Percentiles rank a stretch among this genome's conserved stretches.
Evolutionary conservation across 2,329 filamentous ascomycete species (phyloP).

Genomic region (Scedosporium minutisporum): DNA sequence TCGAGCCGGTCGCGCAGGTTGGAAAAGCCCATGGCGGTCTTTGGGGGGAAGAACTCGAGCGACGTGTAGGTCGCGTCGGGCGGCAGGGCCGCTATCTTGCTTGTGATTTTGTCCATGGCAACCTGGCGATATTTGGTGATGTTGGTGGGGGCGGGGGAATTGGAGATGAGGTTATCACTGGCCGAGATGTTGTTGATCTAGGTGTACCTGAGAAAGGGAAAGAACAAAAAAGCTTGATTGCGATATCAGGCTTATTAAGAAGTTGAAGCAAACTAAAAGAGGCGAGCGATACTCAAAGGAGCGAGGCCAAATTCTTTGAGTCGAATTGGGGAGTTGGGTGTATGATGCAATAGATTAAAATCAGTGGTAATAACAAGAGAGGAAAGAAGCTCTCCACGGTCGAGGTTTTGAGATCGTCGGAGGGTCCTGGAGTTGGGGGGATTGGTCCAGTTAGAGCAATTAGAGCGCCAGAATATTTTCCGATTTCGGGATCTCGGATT

Average conservation of each 20-base stretch:
- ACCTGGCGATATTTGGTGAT: background rate
- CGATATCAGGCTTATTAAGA: background rate
- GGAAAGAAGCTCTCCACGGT: background rate
- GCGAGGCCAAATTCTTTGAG: background rate
- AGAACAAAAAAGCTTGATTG: too few species aligned
- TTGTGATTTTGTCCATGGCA: slow-evolving; percentile 76
- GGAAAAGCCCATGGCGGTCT: slow-evolving; percentile 89
- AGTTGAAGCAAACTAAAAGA: background rate
- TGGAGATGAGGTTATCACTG: background rate
- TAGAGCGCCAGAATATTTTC: background rate
- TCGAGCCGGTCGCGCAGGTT: slow-evolving; percentile 89
- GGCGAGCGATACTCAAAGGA: background rate
- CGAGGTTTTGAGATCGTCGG: background rate
- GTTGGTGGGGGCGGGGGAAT: background rate
- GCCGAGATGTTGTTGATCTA: too few species aligned
- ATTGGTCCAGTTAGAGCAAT: background rate
- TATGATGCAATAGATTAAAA: background rate
- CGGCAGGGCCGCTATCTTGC: slow-evolving; percentile 87
- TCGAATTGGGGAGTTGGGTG: background rate
- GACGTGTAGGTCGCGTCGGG: slow-evolving; percentile 81
- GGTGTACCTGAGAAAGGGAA: too few species aligned
- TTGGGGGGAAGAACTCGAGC: slow-evolving; percentile 98
- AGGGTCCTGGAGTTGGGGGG: background rate
- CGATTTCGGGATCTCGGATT: slow-evolving; percentile 3
- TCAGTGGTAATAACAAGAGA: background rate